Base-by-base conservation (phyloP, 106 monocot genomes). In the Gastrodia elata region DNA sequence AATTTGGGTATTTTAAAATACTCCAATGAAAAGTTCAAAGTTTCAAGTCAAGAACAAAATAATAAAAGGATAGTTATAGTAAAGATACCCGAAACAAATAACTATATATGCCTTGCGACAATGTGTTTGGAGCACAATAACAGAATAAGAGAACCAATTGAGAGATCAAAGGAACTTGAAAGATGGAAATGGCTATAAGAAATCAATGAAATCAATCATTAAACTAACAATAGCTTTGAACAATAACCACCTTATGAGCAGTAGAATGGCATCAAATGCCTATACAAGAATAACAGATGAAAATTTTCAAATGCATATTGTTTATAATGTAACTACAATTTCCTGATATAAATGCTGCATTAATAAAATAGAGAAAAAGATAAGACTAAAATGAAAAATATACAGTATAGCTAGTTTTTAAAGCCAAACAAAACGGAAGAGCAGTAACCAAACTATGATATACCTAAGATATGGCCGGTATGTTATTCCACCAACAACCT, bases 401-500 rank as follows among this genome's bases (percentile, higher is more conserved):
- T 36, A 10, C 13, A 61, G 32, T 2, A 32, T 61, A 27, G 32
- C 13, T 32, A 24, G 13, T 61, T 10, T 27, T 32, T 52, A 52
- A 32, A 30, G 61, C 9, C 2, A n/a, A 71, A 71, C n/a, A 49
- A 61, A 49, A 27, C 61, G 41, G 34, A 25, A 68, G 61, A 39
- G 10, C 11, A 14, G 44, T 24, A 56, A 22, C 49, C 14, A 27
- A 5, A 52, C 10, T 69, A 55, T 15, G 13, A 41, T 91, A 41
- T 91, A 92, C 98, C 93, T 87, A 22, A 32, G 43, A 83, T 99
- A 91, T 26, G 98, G 98, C 38, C 98, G 93, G 44, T 99, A 99
- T 32, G 98, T 99, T 77, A 99, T 99, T n/a, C 98, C 98, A 38
- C 98, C 98, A 74, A 99, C 93, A 27, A 93, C 98, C 5, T 80